Evolutionary conservation across 192 early-diverging fungal species (phyloP), one percentile per base, ranked within the genome.

Genomic region (Gaertneriomyces semiglobifer): DNA sequence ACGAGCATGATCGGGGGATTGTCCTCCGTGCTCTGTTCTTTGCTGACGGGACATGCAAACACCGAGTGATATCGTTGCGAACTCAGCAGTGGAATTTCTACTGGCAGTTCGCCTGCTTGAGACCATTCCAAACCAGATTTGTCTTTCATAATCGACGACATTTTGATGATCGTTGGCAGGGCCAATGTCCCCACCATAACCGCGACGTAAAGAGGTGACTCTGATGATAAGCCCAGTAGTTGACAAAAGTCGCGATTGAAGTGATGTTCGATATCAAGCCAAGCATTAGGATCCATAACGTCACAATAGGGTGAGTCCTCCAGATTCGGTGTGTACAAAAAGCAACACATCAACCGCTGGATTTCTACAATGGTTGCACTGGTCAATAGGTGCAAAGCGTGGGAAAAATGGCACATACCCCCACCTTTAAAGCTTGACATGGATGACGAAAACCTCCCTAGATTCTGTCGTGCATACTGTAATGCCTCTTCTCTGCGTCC

Each of bases 1-100:
- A 81, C 80, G 89, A 99, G 87, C 91, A 93, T 92, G 93, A 96
- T 98, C 0, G 97, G 97, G 50, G 95, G 95, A 62, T 99, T 99
- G n/a, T 86, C 82, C 18, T 88, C 84, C 5, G 92, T 88, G 1
- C 90, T 91, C 71, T 93, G 91, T 71, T 99, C 97, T 75, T 97
- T 97, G 39, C 86, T 88, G 2, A 99, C 97, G 5, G 97, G 97
- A 73, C 97, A 99, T 1, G 89, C 88, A 81, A 99, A 99, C 6
- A 97, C 86, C 47, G 92, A 92, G 76, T 99, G 97, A 74, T 88
- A 99, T 59, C 90, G 77, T 70, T 95, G 85, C n/a, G 77, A 72
- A 52, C 90, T 90, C 5, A 89, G 84, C 33, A 99, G 74, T 6
- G 92, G 92, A 57, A 99, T 90, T 66, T 97, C 95, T 3, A 88